These are phyloP conservation scores for Macrolepiota fuliginosa DNA, from an alignment of 768 basidiomycete genomes.

Conservation along the genomic window DNA sequence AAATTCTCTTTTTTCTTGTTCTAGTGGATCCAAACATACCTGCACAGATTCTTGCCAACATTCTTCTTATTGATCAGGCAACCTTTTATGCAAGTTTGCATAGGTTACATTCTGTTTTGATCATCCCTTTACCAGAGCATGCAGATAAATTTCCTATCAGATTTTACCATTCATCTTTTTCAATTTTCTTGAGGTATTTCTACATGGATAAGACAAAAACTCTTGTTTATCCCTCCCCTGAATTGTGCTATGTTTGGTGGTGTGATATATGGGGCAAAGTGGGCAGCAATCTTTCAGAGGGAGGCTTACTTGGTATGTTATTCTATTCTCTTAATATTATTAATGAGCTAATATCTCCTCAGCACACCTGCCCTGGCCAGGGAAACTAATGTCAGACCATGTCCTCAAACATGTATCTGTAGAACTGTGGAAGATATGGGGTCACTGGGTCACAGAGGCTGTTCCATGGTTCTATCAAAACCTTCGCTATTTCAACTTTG, in stretches of 20 bases:
- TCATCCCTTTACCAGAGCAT: not conserved
- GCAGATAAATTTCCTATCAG: not conserved
- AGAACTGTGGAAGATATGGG: not conserved
- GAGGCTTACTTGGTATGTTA: not conserved
- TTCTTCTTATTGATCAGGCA: not conserved
- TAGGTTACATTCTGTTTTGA: not conserved
- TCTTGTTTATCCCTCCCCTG: not conserved
- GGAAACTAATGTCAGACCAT: not conserved
- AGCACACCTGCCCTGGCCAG: not conserved
- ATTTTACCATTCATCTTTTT: not conserved
- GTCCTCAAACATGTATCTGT: not conserved
- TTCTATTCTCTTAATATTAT: not conserved
- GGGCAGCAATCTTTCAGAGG: not conserved
- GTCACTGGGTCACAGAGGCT: not conserved
- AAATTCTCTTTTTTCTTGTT: not conserved
- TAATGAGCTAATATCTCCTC: not conserved
- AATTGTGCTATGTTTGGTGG: not conserved
- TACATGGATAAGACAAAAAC: too few species aligned
- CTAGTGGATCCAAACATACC: not conserved
- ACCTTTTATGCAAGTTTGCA: not conserved
- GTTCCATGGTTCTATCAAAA: not conserved
- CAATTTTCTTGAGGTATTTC: not conserved
- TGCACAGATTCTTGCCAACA: not conserved
- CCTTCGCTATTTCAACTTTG: not conserved
- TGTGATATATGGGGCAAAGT: not conserved